Evolutionary conservation across 2,329 filamentous ascomycete species (phyloP), one percentile per base, ranked within the genome.

Genomic region (Colletotrichum theobromicola): DNA sequence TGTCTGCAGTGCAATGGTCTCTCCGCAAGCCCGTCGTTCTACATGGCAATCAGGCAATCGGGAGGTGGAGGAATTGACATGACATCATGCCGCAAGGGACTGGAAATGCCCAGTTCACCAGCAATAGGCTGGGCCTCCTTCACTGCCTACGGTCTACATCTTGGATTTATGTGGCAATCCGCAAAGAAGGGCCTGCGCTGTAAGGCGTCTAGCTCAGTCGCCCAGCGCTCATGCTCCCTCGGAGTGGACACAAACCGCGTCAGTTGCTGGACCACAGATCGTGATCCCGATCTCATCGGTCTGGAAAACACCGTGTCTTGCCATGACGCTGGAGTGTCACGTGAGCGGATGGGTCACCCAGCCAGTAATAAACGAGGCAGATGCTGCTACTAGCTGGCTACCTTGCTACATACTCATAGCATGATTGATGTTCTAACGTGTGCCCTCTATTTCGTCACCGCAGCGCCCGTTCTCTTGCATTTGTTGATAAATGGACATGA

Each of bases 261-360:
- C 42, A 46, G 10, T 46, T 46, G n/a, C 42, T 12, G 18, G 10
- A 46, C 42, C n/a, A 13, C 42, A 46, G 42, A 46, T 21, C 42
- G 42, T 46, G 42, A 46, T 21, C 42, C 42, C 42, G 42, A 46
- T 46, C 42, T 46, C 42, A 46, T 65, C 26, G 62, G 3, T 34
- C 24, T 70, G 67, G 50, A 46, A 32, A 50, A 62, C 24, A 12
- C 21, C 16, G 12, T 35, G 37, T 66, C 61, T 58, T 53, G 35
- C 35, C 32, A 24, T 35, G 55, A 61, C 42, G 57, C 34, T 8
- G 4, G n/a, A 3, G 12, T 5, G 2, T 72, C 65, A 72, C 65
- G 70, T 72, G 70, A 72, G 42, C 70, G 70, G 70, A 46, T 9
- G 37, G 46, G 32, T 13, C 18, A 18, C 70, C 70, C 65, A 69